Conservation (phyloP, 768 basidiomycete species). For the Trametes cubensis region DNA sequence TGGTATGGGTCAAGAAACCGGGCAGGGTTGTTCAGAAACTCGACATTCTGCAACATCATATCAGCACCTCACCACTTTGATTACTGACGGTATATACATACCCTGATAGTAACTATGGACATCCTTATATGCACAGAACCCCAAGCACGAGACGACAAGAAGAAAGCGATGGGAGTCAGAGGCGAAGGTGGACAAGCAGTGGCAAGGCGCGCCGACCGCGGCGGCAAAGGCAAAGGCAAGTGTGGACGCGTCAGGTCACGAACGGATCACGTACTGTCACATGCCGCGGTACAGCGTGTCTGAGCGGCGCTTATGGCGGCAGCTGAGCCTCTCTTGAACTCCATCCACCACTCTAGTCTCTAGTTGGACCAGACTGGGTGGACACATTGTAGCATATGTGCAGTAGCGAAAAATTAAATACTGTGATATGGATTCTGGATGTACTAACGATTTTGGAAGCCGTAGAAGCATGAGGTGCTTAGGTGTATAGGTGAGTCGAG, state of each 20-base stretch:
- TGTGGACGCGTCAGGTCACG: constrained; percentile 26
- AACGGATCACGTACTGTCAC: constrained; percentile 9
- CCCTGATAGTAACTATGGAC: constrained; percentile 74
- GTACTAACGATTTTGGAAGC: too few species aligned
- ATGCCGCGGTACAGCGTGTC: neutral
- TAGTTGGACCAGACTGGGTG: too few species aligned
- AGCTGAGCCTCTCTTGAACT: neutral
- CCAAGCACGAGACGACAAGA: neutral
- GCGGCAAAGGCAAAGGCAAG: neutral
- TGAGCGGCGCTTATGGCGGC: neutral
- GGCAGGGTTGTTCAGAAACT: constrained; percentile 92
- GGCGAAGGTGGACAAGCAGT: neutral
- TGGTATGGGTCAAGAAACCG: constrained; percentile 88
- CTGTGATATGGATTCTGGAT: too few species aligned
- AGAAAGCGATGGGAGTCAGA: neutral
- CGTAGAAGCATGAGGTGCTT: too few species aligned
- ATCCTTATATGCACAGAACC: constrained; percentile 36
- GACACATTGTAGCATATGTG: too few species aligned
- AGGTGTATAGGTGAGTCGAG: too few species aligned
- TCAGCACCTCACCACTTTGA: too few species aligned
- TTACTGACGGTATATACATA: constrained; percentile 32
- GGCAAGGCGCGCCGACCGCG: constrained; percentile 1
- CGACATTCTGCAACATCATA: constrained; percentile 62
- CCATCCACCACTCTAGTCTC: too few species aligned
- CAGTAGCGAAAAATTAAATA: too few species aligned